Evolutionary conservation across 2,329 filamentous ascomycete species (phyloP).

Genomic region (Stagonosporopsis chrysanthemi): DNA sequence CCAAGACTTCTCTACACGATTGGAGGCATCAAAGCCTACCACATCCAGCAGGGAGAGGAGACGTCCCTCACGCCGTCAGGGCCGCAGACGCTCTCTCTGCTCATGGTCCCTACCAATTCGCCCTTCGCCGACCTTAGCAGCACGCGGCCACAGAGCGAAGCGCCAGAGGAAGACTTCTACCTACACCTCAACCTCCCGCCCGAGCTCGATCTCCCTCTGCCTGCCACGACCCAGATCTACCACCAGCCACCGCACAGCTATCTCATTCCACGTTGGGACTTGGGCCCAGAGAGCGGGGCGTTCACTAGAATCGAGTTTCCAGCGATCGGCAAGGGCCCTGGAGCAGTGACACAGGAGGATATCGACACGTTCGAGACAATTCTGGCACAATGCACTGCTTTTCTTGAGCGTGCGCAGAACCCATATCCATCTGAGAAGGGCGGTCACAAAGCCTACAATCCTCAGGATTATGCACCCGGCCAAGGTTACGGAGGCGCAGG

Average conservation of each 20-base stretch:
- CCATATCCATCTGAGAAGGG: constrained; percentile 57
- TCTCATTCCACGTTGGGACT: constrained; percentile 92
- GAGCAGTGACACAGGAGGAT: constrained; percentile 81
- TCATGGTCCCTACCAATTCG: constrained; percentile 94
- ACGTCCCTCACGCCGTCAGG: constrained; percentile 81
- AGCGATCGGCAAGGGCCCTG: constrained; percentile 68
- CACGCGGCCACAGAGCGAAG: constrained; percentile 63
- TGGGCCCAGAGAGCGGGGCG: constrained; percentile 84
- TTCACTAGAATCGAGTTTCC: constrained; percentile 96
- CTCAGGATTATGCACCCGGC: constrained; percentile 78
- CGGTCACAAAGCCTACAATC: constrained; percentile 70
- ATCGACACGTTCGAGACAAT: constrained; percentile 98
- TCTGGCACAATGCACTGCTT: constrained; percentile 95
- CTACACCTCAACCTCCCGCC: constrained; percentile 93
- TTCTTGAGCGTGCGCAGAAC: constrained; percentile 80
- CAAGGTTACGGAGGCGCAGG: constrained; percentile 70
- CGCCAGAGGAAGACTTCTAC: constrained; percentile 82
- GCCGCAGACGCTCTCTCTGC: constrained; percentile 86
- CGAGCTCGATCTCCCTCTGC: constrained; percentile 90
- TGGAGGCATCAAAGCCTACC: constrained; percentile 87
- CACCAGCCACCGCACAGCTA: constrained; percentile 93
- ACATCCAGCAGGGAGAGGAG: constrained; percentile 88
- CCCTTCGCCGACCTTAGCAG: constrained; percentile 66
- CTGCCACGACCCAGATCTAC: constrained; percentile 96
- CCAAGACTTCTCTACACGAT: constrained; percentile 67